Evolutionary conservation across 2,329 filamentous ascomycete genomes (phyloP).

Genomic region (Colletotrichum brevisporum): DNA sequence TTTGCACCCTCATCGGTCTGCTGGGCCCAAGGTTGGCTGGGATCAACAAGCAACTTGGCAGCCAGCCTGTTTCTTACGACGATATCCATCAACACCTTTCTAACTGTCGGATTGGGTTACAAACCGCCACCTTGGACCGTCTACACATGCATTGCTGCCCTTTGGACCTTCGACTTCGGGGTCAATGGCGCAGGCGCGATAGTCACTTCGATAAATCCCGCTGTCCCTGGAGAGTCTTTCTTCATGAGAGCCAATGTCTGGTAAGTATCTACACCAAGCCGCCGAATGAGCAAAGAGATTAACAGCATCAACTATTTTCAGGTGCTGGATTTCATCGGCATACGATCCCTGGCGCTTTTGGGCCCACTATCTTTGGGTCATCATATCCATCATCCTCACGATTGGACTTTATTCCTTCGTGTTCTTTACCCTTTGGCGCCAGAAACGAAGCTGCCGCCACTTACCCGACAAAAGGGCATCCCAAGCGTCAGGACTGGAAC

Average conservation of each 20-base stretch:
- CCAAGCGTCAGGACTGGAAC: neutral
- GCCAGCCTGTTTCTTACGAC: conserved; percentile 70
- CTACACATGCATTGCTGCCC: conserved; percentile 54
- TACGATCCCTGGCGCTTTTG: conserved; percentile 68
- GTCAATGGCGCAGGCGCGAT: conserved; percentile 26
- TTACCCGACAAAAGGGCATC: conserved; percentile 10
- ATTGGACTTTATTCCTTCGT: conserved; percentile 56
- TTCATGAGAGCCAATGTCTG: conserved; percentile 39
- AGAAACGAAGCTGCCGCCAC: conserved; percentile 34
- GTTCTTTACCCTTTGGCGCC: conserved; percentile 52
- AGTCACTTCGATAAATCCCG: neutral
- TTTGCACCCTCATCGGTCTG: conserved; percentile 63
- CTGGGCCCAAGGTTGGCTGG: conserved; percentile 68
- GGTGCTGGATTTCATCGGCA: conserved; percentile 74
- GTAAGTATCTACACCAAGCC: neutral
- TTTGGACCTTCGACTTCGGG: conserved; percentile 61
- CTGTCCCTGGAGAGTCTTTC: conserved; percentile 25
- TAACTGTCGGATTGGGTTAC: conserved; percentile 65
- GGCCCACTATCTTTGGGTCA: conserved; percentile 76
- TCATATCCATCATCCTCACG: conserved; percentile 55
- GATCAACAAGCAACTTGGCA: conserved; percentile 69
- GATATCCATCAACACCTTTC: conserved; percentile 72
- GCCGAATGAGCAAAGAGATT: too few relatives aligned
- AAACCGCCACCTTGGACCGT: conserved; percentile 61
- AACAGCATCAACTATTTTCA: neutral